Base-by-base conservation (phyloP, 2,329 filamentous ascomycete species). In the Nigrospora sphaerica region DNA sequence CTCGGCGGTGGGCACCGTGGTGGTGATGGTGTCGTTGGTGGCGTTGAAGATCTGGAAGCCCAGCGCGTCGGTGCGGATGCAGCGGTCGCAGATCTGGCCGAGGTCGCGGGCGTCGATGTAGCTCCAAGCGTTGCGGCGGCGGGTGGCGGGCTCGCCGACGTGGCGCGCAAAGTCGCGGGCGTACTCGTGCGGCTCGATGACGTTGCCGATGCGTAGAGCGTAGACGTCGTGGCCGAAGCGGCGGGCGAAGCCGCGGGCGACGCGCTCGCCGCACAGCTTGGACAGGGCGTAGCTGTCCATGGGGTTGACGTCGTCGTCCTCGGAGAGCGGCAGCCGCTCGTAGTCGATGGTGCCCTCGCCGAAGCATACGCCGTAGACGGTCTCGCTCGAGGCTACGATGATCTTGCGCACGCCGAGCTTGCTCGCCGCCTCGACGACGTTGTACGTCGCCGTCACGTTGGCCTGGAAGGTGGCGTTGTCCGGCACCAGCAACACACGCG, bases 31-130 rank as follows among this genome's bases (percentile, higher is more conserved):
- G 54, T 80, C 72, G 54, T 84, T 84, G 0, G 78, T 80, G 2
- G 78, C 80, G 55, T 84, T 84, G 61, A 83, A 84, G 0, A 83
- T 64, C 56, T 83, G 78, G 53, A 80, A 84, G 0, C 80, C 80
- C 11, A 84, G 55, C 0, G 75, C 78, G 55, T 71, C 69, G 52
- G 72, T 76, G 49, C 70, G 52, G 5, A 83, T 67, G 16, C 68
- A 72, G 10, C 76, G 55, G 51, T 81, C 66, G 55, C 77, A 82
- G 47, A 84, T 83, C 59, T 79, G 75, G 0, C 78, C 81, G 3
- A 84, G 58, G 53, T 84, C 80, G 4, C 79, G 61, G 0, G 77
- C 77, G 57, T 84, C 80, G 18, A 79, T 80, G 57, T 85, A 84
- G 18, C 70, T 74, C 80, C 80, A 84, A 0, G 75, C 80, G 56